Percentiles rank a stretch among this genome's conserved stretches.
Evolutionary conservation across 805 yeast species (phyloP).

Genomic region (Starmerella khaoyaiensis): DNA sequence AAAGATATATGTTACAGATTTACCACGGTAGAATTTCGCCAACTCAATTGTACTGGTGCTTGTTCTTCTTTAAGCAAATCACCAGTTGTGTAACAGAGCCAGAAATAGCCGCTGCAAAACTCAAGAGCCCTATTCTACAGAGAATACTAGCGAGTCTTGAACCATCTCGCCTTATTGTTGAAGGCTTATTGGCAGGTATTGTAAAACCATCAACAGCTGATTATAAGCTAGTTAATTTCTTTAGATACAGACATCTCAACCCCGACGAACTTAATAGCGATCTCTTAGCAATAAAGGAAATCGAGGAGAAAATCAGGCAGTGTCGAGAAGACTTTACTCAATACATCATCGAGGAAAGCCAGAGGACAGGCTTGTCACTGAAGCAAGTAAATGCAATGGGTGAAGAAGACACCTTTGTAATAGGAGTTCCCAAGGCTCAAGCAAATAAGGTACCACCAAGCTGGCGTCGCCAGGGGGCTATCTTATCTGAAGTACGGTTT

Average conservation of each 20-base stretch:
- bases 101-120: conserved; percentile 22
- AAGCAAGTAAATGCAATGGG: conserved; percentile 44
- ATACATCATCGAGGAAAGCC: conserved; percentile 40
- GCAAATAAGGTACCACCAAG: conserved; percentile 48
- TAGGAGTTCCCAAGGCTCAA: conserved; percentile 58
- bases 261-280: conserved; percentile 1
- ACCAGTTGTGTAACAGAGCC: conserved; percentile 20
- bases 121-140: conserved; percentile 29
- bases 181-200: conserved; percentile 21
- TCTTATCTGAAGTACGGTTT: conserved; percentile 52
- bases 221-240: conserved; percentile 3
- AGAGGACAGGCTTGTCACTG: conserved; percentile 42
- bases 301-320: conserved; percentile 29
- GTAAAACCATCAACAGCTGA: no score
- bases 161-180: conserved; percentile 25
- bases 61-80: conserved; percentile 34
- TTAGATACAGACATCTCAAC: neutral
- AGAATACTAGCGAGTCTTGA: conserved; percentile 32
- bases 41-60: conserved; percentile 44
- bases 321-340: conserved; percentile 38
- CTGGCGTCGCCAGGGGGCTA: conserved; percentile 73
- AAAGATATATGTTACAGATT: conserved; percentile 42
- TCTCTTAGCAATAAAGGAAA: conserved; percentile 2
- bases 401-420: conserved; percentile 45
- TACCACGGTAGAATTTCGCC: conserved; percentile 48